Conservation (phyloP, 352 stramenopile species). For the Plasmopara viticola region DNA sequence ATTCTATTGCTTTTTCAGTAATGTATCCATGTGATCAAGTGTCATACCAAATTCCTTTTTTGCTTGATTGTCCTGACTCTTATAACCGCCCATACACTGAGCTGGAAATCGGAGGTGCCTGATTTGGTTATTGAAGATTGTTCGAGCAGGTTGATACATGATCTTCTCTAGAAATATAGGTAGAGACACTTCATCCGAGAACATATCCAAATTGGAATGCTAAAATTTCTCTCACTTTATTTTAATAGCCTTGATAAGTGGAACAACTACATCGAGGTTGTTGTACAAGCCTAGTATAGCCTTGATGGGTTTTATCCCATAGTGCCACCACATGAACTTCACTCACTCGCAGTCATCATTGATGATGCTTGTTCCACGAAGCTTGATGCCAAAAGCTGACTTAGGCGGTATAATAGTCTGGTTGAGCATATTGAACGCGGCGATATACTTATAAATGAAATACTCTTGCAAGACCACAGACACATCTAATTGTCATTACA, state of each 20-base stretch:
- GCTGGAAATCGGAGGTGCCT: no score
- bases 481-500: neutral
- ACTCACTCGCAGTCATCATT: neutral
- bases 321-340: neutral
- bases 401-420: neutral
- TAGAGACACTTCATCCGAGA: neutral
- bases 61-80: no score
- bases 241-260: neutral
- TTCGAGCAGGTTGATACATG: no score
- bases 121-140: no score
- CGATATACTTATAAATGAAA: neutral
- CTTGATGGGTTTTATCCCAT: neutral
- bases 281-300: neutral
- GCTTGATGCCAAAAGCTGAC: neutral
- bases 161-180: no score
- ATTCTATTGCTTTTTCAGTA: neutral
- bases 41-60: no score
- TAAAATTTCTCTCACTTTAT: neutral
- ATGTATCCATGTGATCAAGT: constrained; percentile 1
- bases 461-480: neutral
- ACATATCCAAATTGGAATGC: neutral
- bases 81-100: no score
- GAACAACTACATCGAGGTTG: neutral
- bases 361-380: neutral
- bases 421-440: neutral